A percentile compares a stretch with the other conserved stretches of the same genome.
Evolutionary conservation across 2,329 filamentous ascomycete genomes (phyloP).

Genomic region (Alternaria triticimaculans): DNA sequence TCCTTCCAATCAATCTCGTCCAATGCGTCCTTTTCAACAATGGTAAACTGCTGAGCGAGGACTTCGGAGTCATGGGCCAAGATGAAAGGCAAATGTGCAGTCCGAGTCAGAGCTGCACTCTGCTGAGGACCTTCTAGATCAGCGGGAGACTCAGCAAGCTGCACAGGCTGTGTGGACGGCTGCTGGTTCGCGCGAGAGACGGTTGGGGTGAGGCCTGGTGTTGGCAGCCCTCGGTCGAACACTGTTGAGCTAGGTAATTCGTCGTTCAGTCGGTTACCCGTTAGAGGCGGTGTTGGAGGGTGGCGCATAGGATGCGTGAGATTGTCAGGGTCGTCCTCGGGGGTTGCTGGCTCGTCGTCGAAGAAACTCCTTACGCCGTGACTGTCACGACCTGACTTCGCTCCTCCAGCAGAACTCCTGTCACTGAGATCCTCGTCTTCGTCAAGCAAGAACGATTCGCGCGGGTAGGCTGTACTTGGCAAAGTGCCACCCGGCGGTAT

Average conservation of each 20-base stretch:
- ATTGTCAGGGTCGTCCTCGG: conserved; percentile 41
- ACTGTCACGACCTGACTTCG: conserved; percentile 47
- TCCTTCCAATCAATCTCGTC: conserved; percentile 91
- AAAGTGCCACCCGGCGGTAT: conserved; percentile 54
- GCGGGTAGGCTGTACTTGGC: conserved; percentile 41
- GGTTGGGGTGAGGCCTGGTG: conserved; percentile 48
- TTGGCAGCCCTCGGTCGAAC: conserved; percentile 46
- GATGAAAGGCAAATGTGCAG: conserved; percentile 75
- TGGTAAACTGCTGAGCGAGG: conserved; percentile 81
- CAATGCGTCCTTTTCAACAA: conserved; percentile 85
- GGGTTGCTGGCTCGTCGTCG: conserved; percentile 53
- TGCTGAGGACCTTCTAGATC: conserved; percentile 29
- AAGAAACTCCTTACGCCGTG: conserved; percentile 57
- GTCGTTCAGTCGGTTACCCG: conserved; percentile 42
- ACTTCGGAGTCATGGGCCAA: conserved; percentile 80
- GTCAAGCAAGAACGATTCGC: conserved; percentile 58
- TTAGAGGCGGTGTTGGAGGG: conserved; percentile 55
- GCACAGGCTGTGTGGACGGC: conserved; percentile 18
- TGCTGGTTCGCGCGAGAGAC: conserved; percentile 34
- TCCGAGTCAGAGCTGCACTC: conserved; percentile 10
- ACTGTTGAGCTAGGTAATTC: conserved; percentile 34
- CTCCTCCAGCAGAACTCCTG: conserved; percentile 58
- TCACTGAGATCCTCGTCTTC: conserved; percentile 64
- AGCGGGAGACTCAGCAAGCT: conserved; percentile 28
- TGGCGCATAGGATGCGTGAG: conserved; percentile 44